Conservation (phyloP, 805 yeast genomes). For the Cyberlindnera xishuangbannaensis region DNA sequence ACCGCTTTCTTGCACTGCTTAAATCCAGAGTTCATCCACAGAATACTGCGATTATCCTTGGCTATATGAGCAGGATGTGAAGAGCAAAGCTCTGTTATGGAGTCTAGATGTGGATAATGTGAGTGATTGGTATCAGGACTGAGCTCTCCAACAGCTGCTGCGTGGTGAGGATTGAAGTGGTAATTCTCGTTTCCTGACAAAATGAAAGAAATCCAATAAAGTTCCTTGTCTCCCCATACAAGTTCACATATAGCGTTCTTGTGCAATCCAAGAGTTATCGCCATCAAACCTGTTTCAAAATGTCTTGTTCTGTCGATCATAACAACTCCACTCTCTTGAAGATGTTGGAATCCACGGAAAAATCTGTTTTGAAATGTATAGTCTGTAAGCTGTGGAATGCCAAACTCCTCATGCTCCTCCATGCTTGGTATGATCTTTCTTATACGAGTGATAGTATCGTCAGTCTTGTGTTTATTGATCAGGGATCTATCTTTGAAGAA, state of each 20-base stretch:
- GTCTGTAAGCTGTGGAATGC: conserved; percentile 3
- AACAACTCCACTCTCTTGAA: conserved; percentile 28
- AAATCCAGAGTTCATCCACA: conserved; percentile 60
- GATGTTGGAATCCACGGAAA: conserved; percentile 17
- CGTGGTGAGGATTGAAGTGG: conserved; percentile 10
- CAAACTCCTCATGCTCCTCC: conserved; percentile 4
- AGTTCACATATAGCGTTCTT: conserved; percentile 16
- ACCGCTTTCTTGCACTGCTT: conserved; percentile 31
- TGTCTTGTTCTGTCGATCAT: conserved; percentile 22
- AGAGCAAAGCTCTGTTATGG: conserved; percentile 37
- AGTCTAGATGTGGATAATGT: conserved; percentile 3
- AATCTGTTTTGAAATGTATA: conserved; percentile 4
- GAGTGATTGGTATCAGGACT: conserved; percentile 8
- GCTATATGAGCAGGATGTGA: conserved; percentile 54
- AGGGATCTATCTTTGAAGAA: conserved; percentile 40
- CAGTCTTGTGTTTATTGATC: conserved; percentile 3
- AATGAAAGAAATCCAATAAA: conserved; percentile 31
- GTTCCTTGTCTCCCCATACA: conserved; percentile 34
- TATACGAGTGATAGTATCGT: conserved; percentile 1
- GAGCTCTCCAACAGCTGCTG: conserved; percentile 15
- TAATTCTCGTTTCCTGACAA: conserved; percentile 15
- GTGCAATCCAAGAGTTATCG: conserved; percentile 17
- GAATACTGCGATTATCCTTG: conserved; percentile 27
- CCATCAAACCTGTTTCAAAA: conserved; percentile 19
- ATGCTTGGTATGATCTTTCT: conserved; percentile 7